Percentiles rank a stretch among this genome's conserved stretches.
Evolutionary conservation across 148 eudicot genomes (phyloP).

Genomic region (Vaccinium darrowii): DNA sequence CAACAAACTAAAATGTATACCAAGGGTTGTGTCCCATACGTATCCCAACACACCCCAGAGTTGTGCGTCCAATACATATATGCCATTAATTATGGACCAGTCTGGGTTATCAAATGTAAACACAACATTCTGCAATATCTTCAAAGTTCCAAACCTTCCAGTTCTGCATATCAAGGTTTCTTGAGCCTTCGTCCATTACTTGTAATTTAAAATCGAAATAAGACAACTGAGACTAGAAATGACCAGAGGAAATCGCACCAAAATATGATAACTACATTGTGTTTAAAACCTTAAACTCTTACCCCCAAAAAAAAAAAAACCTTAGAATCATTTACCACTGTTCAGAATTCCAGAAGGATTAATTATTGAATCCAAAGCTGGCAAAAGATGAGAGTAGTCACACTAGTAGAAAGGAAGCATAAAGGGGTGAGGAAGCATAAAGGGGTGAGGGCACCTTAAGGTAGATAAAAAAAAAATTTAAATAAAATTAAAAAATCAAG

Average conservation of each 20-base stretch:
- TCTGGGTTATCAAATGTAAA: background rate
- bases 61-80: background rate
- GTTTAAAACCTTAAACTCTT: background rate
- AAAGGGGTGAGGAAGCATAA: constrained; percentile 5
- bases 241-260: background rate
- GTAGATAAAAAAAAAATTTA: background rate
- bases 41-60: background rate
- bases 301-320: background rate
- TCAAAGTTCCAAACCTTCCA: background rate
- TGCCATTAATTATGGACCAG: background rate
- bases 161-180: background rate
- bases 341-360: background rate
- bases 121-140: background rate
- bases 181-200: background rate
- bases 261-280: background rate
- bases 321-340: background rate
- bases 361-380: background rate
- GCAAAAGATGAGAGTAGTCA: background rate
- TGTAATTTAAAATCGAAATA: background rate
- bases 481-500: background rate
- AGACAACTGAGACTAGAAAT: background rate
- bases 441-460: background rate
- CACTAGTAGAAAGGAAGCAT: background rate
- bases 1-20: background rate
- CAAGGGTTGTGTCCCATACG: background rate